Base-by-base conservation (phyloP, 1,284 basidiomycete genomes). In the Chiua sp. region DNA sequence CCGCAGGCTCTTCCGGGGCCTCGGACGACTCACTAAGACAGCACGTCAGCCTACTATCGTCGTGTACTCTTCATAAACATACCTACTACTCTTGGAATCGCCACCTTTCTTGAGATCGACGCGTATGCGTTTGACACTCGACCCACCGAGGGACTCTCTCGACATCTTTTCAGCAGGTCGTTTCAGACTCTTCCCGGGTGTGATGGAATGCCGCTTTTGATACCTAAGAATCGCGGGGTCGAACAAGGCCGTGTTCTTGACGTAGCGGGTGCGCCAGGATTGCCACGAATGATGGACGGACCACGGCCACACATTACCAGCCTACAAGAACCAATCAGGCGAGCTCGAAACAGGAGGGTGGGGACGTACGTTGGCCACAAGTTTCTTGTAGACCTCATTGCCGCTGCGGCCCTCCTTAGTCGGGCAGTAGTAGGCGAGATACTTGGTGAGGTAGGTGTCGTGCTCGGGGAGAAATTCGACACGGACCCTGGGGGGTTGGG, bases 251-350 rank as follows among this genome's bases (percentile, higher is more conserved):
- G 72, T 33, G 50, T 85, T 73, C 59, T 77, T 83, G 49, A 65
- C 66, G 62, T 87, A 87, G 28, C 78, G 80, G 49, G 83, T 76
- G 13, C 83, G 78, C 86, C 86, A 87, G 5, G 82, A 83, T 18
- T 79, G 75, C 81, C 78, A 83, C 0, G 84, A 32, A 65, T 87
- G 86, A 5, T 70, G 68, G 5, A 52, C 60, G 18, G 78, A 69
- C 83, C 82, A 86, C 3, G 72, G 68, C 80, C 82, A 85, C 53
- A 63, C 3, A 0, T 42, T 28, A 0, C 46, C 1, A 15, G 53
- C 52, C 69, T 73, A 53, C 39, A 42, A 6, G n/a, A 2, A 26
- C 26, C n/a, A 18, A n/a, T 59, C 48, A 59, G 22, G 37, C 23
- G 18, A 22, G 2, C 16, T 18, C 10, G 5, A 7, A 7, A 32